Evolutionary conservation across 306 rosid species (phyloP).

Genomic region (Coriaria nepalensis): DNA sequence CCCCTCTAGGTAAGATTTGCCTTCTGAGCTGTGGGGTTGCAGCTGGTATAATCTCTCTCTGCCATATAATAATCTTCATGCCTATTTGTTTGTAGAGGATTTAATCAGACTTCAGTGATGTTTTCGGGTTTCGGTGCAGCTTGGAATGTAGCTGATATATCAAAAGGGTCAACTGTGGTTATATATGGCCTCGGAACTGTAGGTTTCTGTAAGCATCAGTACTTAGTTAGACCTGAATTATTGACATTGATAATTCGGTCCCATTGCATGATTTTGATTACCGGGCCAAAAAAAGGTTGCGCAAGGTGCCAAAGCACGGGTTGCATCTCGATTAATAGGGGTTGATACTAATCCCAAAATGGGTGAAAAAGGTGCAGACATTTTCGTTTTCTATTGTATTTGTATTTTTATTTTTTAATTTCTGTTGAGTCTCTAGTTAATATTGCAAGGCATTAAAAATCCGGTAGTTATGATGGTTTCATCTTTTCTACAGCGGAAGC

Average conservation of each 20-base stretch:
- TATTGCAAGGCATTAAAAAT: no score
- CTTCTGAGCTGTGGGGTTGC: slow-evolving; percentile 92
- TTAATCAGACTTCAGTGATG: not conserved
- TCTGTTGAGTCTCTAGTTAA: slow-evolving; percentile 1
- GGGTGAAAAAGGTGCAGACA: slow-evolving; percentile 46
- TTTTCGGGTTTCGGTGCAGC: slow-evolving; percentile 81
- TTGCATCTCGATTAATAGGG: slow-evolving; percentile 77
- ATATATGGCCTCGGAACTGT: slow-evolving; percentile 97
- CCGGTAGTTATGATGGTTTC: slow-evolving; percentile 12
- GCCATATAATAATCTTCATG: no score
- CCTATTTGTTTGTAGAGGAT: no score
- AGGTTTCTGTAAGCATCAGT: slow-evolving; percentile 67
- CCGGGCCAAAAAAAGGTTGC: slow-evolving; percentile 47
- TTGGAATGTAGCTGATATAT: slow-evolving; percentile 83
- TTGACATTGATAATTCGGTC: slow-evolving; percentile 8
- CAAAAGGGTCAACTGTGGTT: slow-evolving; percentile 78
- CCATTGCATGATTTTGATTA: slow-evolving; percentile 7
- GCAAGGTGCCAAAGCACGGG: slow-evolving; percentile 78
- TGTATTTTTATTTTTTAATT: slow-evolving; percentile 4
- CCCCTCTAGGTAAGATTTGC: slow-evolving; percentile 78
- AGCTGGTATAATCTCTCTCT: slow-evolving; percentile 45
- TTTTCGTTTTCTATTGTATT: not conserved
- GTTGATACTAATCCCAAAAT: slow-evolving; percentile 74
- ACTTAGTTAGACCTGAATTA: slow-evolving; percentile 8
- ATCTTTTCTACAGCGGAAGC: slow-evolving; percentile 49